These are phyloP conservation scores for Lepidopterella palustris DNA, from an alignment of 495 filamentous ascomycete species.

Conservation along the genomic window DNA sequence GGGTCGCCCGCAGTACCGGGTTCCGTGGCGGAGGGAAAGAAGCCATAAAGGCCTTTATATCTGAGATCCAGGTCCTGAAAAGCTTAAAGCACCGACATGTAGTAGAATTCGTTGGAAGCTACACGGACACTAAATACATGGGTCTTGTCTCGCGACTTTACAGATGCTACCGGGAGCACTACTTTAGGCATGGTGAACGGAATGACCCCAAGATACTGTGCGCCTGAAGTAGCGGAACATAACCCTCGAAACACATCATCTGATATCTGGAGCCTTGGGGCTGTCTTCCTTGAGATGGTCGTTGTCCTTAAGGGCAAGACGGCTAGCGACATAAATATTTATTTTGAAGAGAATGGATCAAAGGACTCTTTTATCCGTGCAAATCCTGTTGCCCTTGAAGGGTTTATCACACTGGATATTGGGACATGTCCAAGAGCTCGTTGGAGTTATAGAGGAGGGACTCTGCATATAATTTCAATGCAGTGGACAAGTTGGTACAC, in stretches of 20 bases:
- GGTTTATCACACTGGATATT: no score
- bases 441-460: no score
- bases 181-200: background rate
- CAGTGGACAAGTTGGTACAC: no score
- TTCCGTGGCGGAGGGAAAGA: background rate
- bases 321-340: background rate
- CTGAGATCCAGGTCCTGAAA: conserved; percentile 17
- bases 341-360: background rate
- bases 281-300: conserved; percentile 3
- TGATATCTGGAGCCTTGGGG: conserved; percentile 1
- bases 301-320: background rate
- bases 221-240: background rate
- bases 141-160: conserved; percentile 24
- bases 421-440: no score
- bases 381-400: no score
- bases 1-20: background rate
- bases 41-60: conserved; percentile 4
- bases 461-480: no score
- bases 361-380: no score
- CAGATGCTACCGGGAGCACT: background rate
- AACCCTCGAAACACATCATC: background rate
- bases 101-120: conserved; percentile 26
- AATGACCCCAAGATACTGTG: conserved; percentile 3
- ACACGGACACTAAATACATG: conserved; percentile 32
- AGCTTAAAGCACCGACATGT: conserved; percentile 13